Evolutionary conservation across 148 eudicot genomes (phyloP).

Genomic region (Diospyros kaki): DNA sequence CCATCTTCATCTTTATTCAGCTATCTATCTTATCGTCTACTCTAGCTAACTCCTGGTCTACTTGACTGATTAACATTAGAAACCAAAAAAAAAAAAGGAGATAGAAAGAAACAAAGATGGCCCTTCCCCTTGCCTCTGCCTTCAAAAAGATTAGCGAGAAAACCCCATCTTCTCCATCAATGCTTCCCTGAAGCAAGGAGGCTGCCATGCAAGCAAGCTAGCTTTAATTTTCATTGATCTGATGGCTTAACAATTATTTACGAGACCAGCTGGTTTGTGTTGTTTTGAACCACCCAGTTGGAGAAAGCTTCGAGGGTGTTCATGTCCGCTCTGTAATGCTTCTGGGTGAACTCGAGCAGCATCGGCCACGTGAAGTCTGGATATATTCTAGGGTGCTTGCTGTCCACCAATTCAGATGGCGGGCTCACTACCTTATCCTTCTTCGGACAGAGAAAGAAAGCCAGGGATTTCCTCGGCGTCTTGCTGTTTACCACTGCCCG

Average conservation of each 20-base stretch:
- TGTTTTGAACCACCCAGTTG: constrained; percentile 35
- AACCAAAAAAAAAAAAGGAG: background rate
- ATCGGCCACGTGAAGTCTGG: constrained; percentile 61
- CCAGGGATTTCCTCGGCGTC: constrained; percentile 56
- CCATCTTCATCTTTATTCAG: constrained; percentile 10
- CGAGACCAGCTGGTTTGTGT: constrained; percentile 13
- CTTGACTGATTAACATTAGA: background rate
- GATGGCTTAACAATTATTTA: background rate
- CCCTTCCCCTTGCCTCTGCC: constrained; percentile 9
- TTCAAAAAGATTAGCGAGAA: constrained; percentile 10
- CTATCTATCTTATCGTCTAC: background rate
- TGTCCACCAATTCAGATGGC: constrained; percentile 48
- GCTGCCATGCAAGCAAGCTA: too few species aligned
- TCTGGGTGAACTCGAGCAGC: constrained; percentile 51
- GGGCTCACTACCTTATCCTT: constrained; percentile 52
- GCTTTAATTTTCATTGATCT: too few species aligned
- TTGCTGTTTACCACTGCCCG: constrained; percentile 57
- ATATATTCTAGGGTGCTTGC: constrained; percentile 42
- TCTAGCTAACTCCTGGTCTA: background rate
- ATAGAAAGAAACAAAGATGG: background rate
- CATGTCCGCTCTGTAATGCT: constrained; percentile 61
- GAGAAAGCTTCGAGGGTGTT: constrained; percentile 50
- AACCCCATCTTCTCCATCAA: background rate
- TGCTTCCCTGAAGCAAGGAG: too few species aligned
- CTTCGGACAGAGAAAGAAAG: constrained; percentile 62